Evolutionary conservation across 2,329 filamentous ascomycete genomes (phyloP).

Genomic region (Penicillium sp.): DNA sequence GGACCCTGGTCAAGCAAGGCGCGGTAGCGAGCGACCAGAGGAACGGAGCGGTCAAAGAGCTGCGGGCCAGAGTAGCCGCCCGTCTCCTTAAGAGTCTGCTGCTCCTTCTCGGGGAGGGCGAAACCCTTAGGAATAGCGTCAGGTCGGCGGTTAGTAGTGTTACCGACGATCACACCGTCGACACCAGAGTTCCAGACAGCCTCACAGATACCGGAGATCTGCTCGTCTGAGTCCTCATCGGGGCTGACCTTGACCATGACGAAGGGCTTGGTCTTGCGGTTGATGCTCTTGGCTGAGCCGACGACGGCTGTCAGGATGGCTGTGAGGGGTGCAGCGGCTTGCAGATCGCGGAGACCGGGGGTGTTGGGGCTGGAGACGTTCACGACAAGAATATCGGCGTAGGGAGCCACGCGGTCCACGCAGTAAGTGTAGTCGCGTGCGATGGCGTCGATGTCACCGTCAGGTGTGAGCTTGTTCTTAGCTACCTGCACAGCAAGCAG

Average conservation of each 20-base stretch:
- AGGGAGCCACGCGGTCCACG: constrained; percentile 76
- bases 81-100: constrained; percentile 68
- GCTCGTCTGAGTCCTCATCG: constrained; percentile 82
- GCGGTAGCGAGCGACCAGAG: constrained; percentile 78
- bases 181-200: constrained; percentile 82
- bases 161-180: constrained; percentile 94
- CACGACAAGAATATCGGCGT: constrained; percentile 94
- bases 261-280: constrained; percentile 70
- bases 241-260: constrained; percentile 99
- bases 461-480: constrained; percentile 93
- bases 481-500: constrained; percentile 89
- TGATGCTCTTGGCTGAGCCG: constrained; percentile 67
- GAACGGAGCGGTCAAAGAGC: constrained; percentile 78
- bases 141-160: constrained; percentile 85
- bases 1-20: constrained; percentile 60
- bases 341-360: constrained; percentile 82
- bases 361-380: constrained; percentile 98
- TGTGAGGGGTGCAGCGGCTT: constrained; percentile 80
- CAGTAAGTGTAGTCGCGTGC: constrained; percentile 83
- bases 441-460: constrained; percentile 80
- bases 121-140: constrained; percentile 69
- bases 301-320: constrained; percentile 81
- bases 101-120: constrained; percentile 65
- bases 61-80: constrained; percentile 91
- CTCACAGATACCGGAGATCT: constrained; percentile 85